phyloP scores from a whole-genome alignment of 1,139 yeast genomes.

The Scheffersomyces insectosa region DNA sequence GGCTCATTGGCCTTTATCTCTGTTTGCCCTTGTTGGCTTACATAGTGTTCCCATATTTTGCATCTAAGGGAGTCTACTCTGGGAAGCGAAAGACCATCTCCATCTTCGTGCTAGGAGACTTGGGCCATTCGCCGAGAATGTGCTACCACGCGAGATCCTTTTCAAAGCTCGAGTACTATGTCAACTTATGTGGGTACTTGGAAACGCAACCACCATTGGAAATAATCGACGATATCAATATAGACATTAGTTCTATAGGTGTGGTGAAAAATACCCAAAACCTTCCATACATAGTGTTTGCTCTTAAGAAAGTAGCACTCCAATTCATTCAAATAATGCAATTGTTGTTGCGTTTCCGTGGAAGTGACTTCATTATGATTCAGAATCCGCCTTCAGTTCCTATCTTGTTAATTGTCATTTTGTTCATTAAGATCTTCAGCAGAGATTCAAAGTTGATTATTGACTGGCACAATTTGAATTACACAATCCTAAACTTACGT shows the following conservation, averaged over 20 bases:
- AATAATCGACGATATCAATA: slow-evolving; percentile 49
- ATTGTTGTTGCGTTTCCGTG: slow-evolving; percentile 56
- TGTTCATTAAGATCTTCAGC: slow-evolving; percentile 54
- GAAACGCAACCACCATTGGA: slow-evolving; percentile 58
- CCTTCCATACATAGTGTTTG: slow-evolving; percentile 62
- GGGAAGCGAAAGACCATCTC: slow-evolving; percentile 54
- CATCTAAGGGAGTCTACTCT: slow-evolving; percentile 16
- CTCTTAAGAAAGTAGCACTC: slow-evolving; percentile 53
- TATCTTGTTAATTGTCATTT: slow-evolving; percentile 60
- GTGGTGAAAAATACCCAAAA: slow-evolving; percentile 41
- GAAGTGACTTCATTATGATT: slow-evolving; percentile 68
- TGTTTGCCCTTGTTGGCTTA: slow-evolving; percentile 39
- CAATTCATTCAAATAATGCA: slow-evolving; percentile 53
- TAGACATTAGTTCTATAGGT: slow-evolving; percentile 53
- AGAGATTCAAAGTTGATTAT: slow-evolving; percentile 66
- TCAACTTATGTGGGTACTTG: slow-evolving; percentile 82
- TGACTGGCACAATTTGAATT: slow-evolving; percentile 97
- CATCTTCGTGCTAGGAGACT: slow-evolving; percentile 85
- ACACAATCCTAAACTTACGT: slow-evolving; percentile 73
- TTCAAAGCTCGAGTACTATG: slow-evolving; percentile 67
- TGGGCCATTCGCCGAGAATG: slow-evolving; percentile 96
- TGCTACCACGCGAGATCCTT: slow-evolving; percentile 85
- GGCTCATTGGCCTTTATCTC: slow-evolving; percentile 35
- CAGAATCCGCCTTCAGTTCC: slow-evolving; percentile 97
- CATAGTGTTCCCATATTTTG: slow-evolving; percentile 32